These are phyloP conservation scores for Paraconiothyrium sp. DNA, from an alignment of 2,329 filamentous ascomycete genomes.

Conservation along the genomic window DNA sequence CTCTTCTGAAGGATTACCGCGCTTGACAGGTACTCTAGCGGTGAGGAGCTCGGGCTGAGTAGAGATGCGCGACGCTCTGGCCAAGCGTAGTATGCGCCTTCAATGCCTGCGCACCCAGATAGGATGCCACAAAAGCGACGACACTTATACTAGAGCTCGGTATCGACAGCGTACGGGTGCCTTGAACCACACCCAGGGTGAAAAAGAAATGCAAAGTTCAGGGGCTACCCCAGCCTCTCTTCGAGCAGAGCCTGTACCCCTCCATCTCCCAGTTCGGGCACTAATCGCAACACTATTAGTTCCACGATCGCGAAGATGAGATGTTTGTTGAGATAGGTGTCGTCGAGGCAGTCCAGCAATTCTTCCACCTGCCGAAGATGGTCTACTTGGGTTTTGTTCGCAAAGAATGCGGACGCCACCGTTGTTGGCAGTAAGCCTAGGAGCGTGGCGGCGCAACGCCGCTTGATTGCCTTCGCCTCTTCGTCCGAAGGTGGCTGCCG, in stretches of 20 bases:
- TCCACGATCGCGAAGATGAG: slow-evolving; percentile 85
- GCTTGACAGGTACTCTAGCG: slow-evolving; percentile 26
- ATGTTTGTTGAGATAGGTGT: slow-evolving; percentile 93
- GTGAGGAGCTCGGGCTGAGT: slow-evolving; percentile 29
- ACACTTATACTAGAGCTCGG: slow-evolving; percentile 14
- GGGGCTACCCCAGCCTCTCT: slow-evolving; percentile 67
- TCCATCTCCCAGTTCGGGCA: slow-evolving; percentile 83
- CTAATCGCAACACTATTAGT: slow-evolving; percentile 78
- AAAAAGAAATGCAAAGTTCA: slow-evolving; percentile 22
- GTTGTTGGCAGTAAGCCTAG: slow-evolving; percentile 58
- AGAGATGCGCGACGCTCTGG: slow-evolving; percentile 26
- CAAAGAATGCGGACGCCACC: slow-evolving; percentile 49
- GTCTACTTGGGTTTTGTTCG: slow-evolving; percentile 53
- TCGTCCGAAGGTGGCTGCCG: slow-evolving; percentile 67
- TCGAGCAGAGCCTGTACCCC: slow-evolving; percentile 77
- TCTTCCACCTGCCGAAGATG: slow-evolving; percentile 68
- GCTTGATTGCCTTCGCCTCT: slow-evolving; percentile 69
- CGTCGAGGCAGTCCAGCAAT: slow-evolving; percentile 77
- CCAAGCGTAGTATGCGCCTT: slow-evolving; percentile 13
- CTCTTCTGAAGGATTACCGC: slow-evolving; percentile 13
- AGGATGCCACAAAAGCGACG: slow-evolving; percentile 7
- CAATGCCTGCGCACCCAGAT: slow-evolving; percentile 6
- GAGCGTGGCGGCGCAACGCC: slow-evolving; percentile 71
- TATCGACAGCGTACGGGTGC: slow-evolving; percentile 17
- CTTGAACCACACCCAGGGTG: slow-evolving; percentile 20